Conservation (phyloP, 2,329 filamentous ascomycete genomes). For the Apiospora koreana region DNA sequence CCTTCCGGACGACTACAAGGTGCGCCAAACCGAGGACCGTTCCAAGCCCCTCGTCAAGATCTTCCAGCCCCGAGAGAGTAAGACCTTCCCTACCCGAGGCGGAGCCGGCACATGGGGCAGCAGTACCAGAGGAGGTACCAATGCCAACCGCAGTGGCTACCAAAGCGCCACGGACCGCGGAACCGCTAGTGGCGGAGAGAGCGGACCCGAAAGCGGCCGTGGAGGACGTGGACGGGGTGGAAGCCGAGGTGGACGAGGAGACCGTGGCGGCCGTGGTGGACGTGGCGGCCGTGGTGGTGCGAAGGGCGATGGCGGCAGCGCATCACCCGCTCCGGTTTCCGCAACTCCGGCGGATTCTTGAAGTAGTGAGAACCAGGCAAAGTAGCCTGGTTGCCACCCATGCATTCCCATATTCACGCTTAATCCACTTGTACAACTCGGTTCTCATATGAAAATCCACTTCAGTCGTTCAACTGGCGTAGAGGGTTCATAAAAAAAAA, state of each 20-base stretch:
- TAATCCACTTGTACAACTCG: conserved; percentile 6
- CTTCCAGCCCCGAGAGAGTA: conserved; percentile 70
- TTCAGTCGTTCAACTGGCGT: conserved; percentile 17
- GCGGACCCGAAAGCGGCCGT: conserved; percentile 61
- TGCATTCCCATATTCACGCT: background rate
- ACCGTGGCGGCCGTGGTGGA: conserved; percentile 56
- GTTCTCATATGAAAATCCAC: conserved; percentile 11
- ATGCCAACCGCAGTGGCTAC: conserved; percentile 69
- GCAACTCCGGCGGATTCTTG: conserved; percentile 10
- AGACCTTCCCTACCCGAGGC: conserved; percentile 58
- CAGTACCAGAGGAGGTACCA: conserved; percentile 57
- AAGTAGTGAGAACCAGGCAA: background rate
- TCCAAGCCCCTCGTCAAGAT: conserved; percentile 81
- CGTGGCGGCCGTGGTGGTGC: conserved; percentile 37
- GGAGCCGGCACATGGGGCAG: conserved; percentile 69
- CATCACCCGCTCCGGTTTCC: conserved; percentile 51
- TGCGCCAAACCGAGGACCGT: conserved; percentile 68
- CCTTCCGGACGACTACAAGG: conserved; percentile 76
- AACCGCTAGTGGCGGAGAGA: conserved; percentile 65
- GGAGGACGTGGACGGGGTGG: conserved; percentile 56
- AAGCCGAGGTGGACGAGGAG: conserved; percentile 59
- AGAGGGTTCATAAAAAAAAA: conserved; percentile 16
- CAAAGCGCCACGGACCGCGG: conserved; percentile 78
- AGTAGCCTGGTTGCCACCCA: background rate
- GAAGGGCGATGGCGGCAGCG: conserved; percentile 55